Conservation (phyloP, 495 filamentous ascomycete genomes). For the Parachaetomium inaequale region DNA sequence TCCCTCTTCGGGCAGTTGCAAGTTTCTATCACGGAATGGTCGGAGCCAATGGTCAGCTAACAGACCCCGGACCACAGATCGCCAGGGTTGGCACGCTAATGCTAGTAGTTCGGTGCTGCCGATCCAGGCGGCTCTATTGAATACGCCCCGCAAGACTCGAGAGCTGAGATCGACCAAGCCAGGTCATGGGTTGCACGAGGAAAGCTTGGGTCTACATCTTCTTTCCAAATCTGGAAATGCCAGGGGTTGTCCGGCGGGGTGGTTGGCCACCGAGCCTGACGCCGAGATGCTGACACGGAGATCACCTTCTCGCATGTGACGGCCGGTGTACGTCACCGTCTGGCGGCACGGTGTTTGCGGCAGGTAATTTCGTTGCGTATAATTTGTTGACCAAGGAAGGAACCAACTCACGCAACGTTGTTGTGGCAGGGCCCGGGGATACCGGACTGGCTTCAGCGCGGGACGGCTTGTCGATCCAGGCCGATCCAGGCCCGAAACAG, state of each 20-base stretch:
- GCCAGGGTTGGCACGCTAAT: background rate
- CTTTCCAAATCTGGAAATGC: background rate
- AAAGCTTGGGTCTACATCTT: background rate
- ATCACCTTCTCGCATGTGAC: background rate
- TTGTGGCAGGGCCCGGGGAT: background rate
- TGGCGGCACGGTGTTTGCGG: background rate
- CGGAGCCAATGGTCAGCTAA: background rate
- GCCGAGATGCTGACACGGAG: background rate
- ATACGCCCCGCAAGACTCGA: too few species aligned
- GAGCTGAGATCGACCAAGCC: background rate
- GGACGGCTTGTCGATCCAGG: background rate
- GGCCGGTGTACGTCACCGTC: background rate
- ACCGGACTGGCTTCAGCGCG: background rate
- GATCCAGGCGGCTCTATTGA: background rate
- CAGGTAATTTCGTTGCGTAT: background rate
- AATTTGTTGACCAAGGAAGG: background rate
- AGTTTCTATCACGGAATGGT: background rate
- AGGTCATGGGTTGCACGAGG: background rate
- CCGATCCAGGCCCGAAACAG: background rate
- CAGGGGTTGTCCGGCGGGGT: background rate
- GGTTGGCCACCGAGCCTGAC: background rate
- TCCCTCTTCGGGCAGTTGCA: background rate
- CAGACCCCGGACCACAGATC: background rate
- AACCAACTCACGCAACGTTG: background rate
- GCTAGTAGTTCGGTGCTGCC: background rate